phyloP scores from a whole-genome alignment of 2,329 filamentous ascomycete species.

The Didymella glomerata region DNA sequence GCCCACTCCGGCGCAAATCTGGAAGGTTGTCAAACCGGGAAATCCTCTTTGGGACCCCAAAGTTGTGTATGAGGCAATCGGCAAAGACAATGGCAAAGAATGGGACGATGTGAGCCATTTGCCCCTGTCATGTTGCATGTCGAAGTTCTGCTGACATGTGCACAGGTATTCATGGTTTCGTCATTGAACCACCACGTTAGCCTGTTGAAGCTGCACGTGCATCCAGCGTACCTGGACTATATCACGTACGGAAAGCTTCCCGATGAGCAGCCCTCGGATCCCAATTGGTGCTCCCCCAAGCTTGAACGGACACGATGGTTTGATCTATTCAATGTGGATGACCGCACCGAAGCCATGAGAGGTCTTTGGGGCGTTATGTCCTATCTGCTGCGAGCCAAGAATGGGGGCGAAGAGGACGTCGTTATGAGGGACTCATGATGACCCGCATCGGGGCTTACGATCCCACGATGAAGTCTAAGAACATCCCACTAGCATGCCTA shows the following conservation, averaged over 20 bases:
- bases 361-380: conserved; percentile 67
- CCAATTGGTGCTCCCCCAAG: conserved; percentile 60
- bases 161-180: conserved; percentile 68
- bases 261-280: conserved; percentile 33
- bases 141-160: conserved; percentile 6
- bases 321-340: conserved; percentile 63
- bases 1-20: conserved; percentile 59
- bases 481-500: neutral
- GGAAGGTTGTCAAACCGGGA: conserved; percentile 62
- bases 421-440: conserved; percentile 9
- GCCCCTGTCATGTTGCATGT: conserved; percentile 8
- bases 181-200: conserved; percentile 70
- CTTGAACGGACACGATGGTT: conserved; percentile 67
- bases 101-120: conserved; percentile 62
- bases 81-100: conserved; percentile 57
- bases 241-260: conserved; percentile 57
- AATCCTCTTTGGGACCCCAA: conserved; percentile 65
- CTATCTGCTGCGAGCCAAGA: conserved; percentile 55
- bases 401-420: conserved; percentile 16
- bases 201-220: conserved; percentile 66
- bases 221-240: conserved; percentile 64
- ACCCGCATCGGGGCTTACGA: neutral
- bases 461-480: neutral
- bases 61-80: conserved; percentile 65
- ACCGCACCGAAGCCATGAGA: conserved; percentile 64